Evolutionary conservation across 805 yeast species (phyloP), one percentile per base, ranked within the genome.

Genomic region (Lachancea nothofagi): DNA sequence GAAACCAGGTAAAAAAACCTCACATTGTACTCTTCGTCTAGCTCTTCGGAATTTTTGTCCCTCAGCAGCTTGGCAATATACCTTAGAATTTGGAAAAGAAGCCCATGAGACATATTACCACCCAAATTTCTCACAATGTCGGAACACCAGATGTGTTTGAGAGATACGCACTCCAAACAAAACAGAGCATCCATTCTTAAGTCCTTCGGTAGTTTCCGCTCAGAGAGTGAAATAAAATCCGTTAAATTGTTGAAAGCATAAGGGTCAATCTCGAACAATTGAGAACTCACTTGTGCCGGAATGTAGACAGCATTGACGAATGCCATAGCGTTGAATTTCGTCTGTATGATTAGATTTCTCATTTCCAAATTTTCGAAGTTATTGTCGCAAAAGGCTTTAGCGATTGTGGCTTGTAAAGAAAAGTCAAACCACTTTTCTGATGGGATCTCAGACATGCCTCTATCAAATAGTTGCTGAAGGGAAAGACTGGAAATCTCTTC

Each of bases 91-190:
- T 84, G 88, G 64, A 83, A 84, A 28, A 89, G 54, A 9, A 78
- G 63, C 1, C 97, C 97, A 60, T 89, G 96, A 44, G 80, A 78
- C 28, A 89, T 87, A 56, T 86, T 86, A 7, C 93, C 96, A 15
- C 93, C 86, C 47, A 88, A 59, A 9, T 84, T 78, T 42, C 87
- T 71, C 38, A 88, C 69, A 17, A 89, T 70, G 48, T 88, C 96
- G 36, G 80, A 70, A 13, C 89, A 80, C 75, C 88, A 82, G 3
- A 72, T 71, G 33, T 77, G 77, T 51, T 77, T 78, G 15, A 73
- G 66, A 1, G 95, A 73, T 5, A 86, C 75, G 45, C 80, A 75
- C 45, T 83, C 83, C 38, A 89, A 66, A 0, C 89, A 74, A 44
- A 77, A 75, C 36, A 80, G 58, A 1, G 90, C 84, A 29, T 79